Percentiles rank a stretch among this genome's conserved stretches.
These are phyloP conservation scores for Penicillium nucicola DNA, from an alignment of 495 filamentous ascomycete genomes.

Conservation along the genomic window DNA sequence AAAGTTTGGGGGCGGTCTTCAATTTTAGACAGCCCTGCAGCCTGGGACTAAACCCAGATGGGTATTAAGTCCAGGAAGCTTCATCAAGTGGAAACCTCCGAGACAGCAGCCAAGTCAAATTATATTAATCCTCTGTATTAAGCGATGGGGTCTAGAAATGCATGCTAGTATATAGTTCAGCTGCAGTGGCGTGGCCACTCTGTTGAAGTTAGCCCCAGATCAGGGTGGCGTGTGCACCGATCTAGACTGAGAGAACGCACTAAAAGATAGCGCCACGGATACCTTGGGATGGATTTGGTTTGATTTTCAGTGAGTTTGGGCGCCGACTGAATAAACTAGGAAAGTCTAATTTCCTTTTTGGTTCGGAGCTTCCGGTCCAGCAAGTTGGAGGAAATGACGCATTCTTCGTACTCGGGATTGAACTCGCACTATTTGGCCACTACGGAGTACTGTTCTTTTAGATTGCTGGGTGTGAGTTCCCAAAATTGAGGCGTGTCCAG, in stretches of 20 bases:
- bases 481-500: too few species aligned
- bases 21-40: not conserved
- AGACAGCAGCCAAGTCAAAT: not conserved
- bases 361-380: too few species aligned
- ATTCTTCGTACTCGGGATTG: too few species aligned
- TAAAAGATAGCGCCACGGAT: too few species aligned
- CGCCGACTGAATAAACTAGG: too few species aligned
- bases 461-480: too few species aligned
- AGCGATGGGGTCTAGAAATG: not conserved
- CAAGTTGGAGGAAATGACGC: too few species aligned
- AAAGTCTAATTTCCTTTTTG: too few species aligned
- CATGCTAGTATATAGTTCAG: not conserved
- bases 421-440: too few species aligned
- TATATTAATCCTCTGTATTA: not conserved
- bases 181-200: not conserved
- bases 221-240: not conserved
- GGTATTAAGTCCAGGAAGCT: not conserved
- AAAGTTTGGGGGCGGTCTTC: not conserved
- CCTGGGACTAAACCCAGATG: not conserved
- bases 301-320: too few species aligned
- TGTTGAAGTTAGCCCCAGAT: conserved; percentile 13
- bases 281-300: too few species aligned
- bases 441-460: too few species aligned
- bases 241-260: conserved; percentile 1
- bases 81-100: not conserved